These are phyloP conservation scores for Yamadazyma kitorensis DNA, from an alignment of 805 yeast genomes.

Conservation along the genomic window DNA sequence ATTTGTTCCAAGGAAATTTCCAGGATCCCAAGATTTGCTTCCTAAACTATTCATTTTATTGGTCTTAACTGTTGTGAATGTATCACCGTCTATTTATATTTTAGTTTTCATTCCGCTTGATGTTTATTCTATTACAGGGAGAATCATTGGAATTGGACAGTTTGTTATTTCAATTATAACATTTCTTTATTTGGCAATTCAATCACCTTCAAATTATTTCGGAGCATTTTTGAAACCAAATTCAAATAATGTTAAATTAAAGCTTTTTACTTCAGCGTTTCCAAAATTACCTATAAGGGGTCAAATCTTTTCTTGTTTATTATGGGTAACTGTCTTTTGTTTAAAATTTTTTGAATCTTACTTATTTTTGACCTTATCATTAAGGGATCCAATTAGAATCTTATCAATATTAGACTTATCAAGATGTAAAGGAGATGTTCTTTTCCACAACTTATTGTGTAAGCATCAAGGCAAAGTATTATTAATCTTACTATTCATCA, in stretches of 20 bases:
- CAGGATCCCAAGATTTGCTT: constrained; percentile 18
- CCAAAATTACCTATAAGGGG: constrained; percentile 22
- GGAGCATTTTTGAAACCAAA: constrained; percentile 6
- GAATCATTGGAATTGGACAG: constrained; percentile 22
- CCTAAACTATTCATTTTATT: constrained; percentile 15
- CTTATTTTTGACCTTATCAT: constrained; percentile 32
- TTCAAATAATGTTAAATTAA: constrained; percentile 9
- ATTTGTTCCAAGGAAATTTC: constrained; percentile 26
- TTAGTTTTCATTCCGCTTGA: constrained; percentile 23
- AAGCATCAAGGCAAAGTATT: constrained; percentile 25
- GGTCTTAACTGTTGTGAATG: constrained; percentile 18
- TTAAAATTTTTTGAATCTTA: constrained; percentile 37
- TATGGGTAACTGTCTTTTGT: constrained; percentile 31
- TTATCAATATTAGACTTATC: constrained; percentile 24
- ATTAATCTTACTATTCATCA: constrained; percentile 21
- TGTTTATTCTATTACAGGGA: constrained; percentile 21
- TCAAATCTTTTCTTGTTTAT: constrained; percentile 19
- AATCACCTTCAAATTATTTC: constrained; percentile 24
- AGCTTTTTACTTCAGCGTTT: constrained; percentile 21
- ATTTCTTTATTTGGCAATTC: constrained; percentile 26
- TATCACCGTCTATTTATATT: constrained; percentile 29
- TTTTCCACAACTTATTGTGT: constrained; percentile 24
- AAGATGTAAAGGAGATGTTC: constrained; percentile 25
- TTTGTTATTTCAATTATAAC: constrained; percentile 27
- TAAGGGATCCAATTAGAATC: constrained; percentile 32